These are phyloP conservation scores for Xylariaceae sp. DNA, from an alignment of 2,329 filamentous ascomycete species.

Conservation along the genomic window DNA sequence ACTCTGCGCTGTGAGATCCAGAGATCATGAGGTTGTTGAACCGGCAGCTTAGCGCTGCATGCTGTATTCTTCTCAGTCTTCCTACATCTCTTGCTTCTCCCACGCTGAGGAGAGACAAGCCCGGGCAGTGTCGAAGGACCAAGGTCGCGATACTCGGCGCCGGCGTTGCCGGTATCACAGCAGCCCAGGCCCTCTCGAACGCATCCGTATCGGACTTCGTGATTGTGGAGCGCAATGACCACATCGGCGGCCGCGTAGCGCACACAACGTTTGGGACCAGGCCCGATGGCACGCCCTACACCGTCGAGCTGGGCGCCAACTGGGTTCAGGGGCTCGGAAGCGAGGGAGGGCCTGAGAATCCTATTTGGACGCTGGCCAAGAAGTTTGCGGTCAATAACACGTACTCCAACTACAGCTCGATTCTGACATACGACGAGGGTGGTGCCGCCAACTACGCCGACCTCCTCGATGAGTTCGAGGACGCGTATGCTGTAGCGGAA, in stretches of 20 bases:
- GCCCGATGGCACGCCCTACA: slow-evolving; percentile 47
- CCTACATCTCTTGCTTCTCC: background rate
- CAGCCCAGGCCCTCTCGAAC: slow-evolving; percentile 59
- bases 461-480: slow-evolving; percentile 47
- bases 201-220: slow-evolving; percentile 59
- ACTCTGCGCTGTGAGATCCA: too few relatives aligned
- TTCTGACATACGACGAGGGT: slow-evolving; percentile 56
- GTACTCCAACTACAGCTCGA: slow-evolving; percentile 54
- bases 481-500: slow-evolving; percentile 39
- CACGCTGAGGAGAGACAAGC: background rate
- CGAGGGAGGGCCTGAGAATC: slow-evolving; percentile 45
- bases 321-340: slow-evolving; percentile 43
- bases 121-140: slow-evolving; percentile 27
- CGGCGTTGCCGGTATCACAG: slow-evolving; percentile 59
- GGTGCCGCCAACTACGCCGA: slow-evolving; percentile 48
- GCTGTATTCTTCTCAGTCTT: too few relatives aligned
- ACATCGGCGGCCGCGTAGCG: slow-evolving; percentile 59
- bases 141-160: slow-evolving; percentile 47
- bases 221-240: slow-evolving; percentile 59
- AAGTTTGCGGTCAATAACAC: slow-evolving; percentile 53
- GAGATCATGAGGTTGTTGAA: too few relatives aligned
- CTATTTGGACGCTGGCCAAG: slow-evolving; percentile 58
- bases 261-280: slow-evolving; percentile 52
- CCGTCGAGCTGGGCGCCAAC: slow-evolving; percentile 63
- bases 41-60: too few relatives aligned